Evolutionary conservation across 2,329 filamentous ascomycete genomes (phyloP), one percentile per base, ranked within the genome.

Genomic region (Sporothrix sp.): DNA sequence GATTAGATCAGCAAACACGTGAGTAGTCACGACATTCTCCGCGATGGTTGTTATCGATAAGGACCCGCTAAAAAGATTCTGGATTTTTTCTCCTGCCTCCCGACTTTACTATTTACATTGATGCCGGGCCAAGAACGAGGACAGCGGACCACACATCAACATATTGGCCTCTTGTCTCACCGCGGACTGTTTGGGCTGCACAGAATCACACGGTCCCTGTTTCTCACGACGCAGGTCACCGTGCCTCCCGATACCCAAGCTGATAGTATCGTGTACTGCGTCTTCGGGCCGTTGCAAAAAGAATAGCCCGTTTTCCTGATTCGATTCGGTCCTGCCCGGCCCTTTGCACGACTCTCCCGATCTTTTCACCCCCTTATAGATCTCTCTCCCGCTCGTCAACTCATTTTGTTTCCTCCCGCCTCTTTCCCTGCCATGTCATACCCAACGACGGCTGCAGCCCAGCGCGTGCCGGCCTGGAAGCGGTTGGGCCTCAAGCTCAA

Each of bases 401-500:
- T 7, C 9, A 20, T 23, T 39, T n/a, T 28, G n/a, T 11, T 28
- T 32, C 21, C 25, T 25, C 18, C 16, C 10, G 8, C 37, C 25
- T 27, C 16, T n/a, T 33, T 20, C 4, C 21, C 32, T 44, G 37
- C 36, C 27, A 73, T 73, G 68, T 69, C 65, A 58, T 69, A 68
- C 58, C 59, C 61, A 54, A 63, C 68, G 58, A 64, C 62, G 60
- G 65, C 69, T 66, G 66, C 68, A 65, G 61, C 66, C 55, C 69
- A 70, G 63, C 69, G 68, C 59, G 68, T 75, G 55, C 76, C 77
- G 52, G 76, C 76, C 56, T 80, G 77, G 76, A 80, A 80, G 62
- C 73, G 74, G 70, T 73, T 79, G 71, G 77, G 78, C 65, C 73
- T 80, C 62, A 79, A 79, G 70, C 76, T 79, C 66, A 80, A 79